These are phyloP conservation scores for Solanum bulbocastanum DNA, from an alignment of 257 asterid species.

Conservation along the genomic window DNA sequence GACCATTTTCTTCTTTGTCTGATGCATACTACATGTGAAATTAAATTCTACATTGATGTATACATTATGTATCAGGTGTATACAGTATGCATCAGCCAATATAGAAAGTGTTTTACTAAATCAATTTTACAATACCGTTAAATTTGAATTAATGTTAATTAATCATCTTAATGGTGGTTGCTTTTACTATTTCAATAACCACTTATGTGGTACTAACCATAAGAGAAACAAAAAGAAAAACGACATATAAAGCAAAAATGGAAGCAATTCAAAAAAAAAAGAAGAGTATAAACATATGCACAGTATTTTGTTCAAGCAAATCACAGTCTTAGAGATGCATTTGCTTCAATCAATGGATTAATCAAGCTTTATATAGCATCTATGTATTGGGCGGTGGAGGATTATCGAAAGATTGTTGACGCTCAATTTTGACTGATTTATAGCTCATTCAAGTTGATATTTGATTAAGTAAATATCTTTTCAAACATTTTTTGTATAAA, in stretches of 20 bases:
- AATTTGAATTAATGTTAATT: conserved; percentile 10
- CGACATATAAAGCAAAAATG: background rate
- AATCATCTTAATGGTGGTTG: conserved; percentile 16
- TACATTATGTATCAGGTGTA: too few species aligned
- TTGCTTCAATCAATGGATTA: conserved; percentile 43
- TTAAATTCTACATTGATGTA: too few species aligned
- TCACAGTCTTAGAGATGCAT: conserved; percentile 63
- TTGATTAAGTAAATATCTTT: too few species aligned
- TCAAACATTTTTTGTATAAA: too few species aligned
- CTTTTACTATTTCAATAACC: conserved; percentile 7
- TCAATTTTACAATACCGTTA: conserved; percentile 12
- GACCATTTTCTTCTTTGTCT: background rate
- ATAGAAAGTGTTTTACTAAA: conserved; percentile 9
- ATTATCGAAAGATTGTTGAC: too few species aligned
- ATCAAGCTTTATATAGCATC: too few species aligned
- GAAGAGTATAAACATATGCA: background rate
- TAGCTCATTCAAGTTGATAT: too few species aligned
- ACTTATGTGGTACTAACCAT: conserved; percentile 11
- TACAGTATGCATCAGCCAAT: background rate
- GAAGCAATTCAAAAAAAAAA: too few species aligned
- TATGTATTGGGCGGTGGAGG: too few species aligned
- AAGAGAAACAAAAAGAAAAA: conserved; percentile 37
- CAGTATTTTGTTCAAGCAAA: conserved; percentile 51
- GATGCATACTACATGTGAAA: too few species aligned
- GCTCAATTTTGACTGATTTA: too few species aligned